A percentile compares a stretch with the other conserved stretches of the same genome.
Evolutionary conservation across 2,329 filamentous ascomycete species (phyloP).

Genomic region (Capronia coronata): DNA sequence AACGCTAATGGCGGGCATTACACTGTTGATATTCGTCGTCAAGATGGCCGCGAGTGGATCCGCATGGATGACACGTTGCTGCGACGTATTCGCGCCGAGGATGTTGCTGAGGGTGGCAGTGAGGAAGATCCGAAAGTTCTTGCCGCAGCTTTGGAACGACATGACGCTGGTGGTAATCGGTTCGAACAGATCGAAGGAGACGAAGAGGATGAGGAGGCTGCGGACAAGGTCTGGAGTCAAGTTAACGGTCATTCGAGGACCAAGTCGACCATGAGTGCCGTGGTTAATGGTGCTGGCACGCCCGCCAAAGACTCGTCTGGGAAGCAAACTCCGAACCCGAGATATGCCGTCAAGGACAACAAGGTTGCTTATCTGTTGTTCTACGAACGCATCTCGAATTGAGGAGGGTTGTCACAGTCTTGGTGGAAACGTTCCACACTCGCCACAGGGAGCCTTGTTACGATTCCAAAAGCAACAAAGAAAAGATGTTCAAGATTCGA

Average conservation of each 20-base stretch:
- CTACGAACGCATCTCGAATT: constrained; percentile 59
- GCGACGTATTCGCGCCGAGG: constrained; percentile 73
- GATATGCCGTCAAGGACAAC: constrained; percentile 71
- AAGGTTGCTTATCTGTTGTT: constrained; percentile 96
- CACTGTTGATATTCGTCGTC: constrained; percentile 90
- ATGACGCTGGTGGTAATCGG: constrained; percentile 59
- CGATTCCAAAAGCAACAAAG: no score
- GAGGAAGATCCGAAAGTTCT: constrained; percentile 71
- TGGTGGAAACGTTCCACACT: no score
- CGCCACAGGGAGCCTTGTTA: no score
- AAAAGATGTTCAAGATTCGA: no score
- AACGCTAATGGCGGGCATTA: constrained; percentile 95
- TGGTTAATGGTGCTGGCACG: constrained; percentile 58
- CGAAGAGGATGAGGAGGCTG: constrained; percentile 55
- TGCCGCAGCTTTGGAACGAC: constrained; percentile 58
- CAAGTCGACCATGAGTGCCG: constrained; percentile 56
- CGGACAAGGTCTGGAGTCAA: constrained; percentile 70
- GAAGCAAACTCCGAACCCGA: constrained; percentile 49
- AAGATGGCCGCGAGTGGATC: constrained; percentile 94
- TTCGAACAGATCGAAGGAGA: constrained; percentile 64
- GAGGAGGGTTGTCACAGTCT: neutral
- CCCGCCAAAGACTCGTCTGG: constrained; percentile 49
- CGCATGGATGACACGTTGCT: constrained; percentile 91
- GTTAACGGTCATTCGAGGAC: constrained; percentile 63
- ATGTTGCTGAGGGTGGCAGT: constrained; percentile 77